Evolutionary conservation across 306 rosid species (phyloP).

Genomic region (Biancaea sappan): DNA sequence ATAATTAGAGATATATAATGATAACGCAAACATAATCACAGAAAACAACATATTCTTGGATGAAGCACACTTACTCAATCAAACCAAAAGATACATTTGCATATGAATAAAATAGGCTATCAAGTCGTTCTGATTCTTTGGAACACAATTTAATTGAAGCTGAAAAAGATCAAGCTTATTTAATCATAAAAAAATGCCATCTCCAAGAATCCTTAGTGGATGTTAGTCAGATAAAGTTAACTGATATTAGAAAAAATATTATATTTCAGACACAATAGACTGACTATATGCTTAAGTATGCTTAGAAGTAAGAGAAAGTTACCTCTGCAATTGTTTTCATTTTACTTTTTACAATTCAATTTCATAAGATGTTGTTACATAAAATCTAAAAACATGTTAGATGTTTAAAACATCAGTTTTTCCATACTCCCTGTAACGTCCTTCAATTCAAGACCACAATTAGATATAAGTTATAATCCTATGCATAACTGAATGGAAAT

Average conservation of each 20-base stretch:
- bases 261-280: neutral
- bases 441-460: too few species aligned
- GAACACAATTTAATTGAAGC: constrained; percentile 85
- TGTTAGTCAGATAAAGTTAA: constrained; percentile 18
- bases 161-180: constrained; percentile 39
- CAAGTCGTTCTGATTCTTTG: constrained; percentile 85
- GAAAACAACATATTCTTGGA: neutral
- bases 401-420: too few species aligned
- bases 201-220: constrained; percentile 3
- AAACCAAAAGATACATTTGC: constrained; percentile 76
- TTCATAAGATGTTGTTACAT: too few species aligned
- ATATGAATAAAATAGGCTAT: constrained; percentile 66
- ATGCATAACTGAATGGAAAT: too few species aligned
- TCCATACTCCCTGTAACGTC: too few species aligned
- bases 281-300: neutral
- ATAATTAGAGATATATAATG: constrained; percentile 8
- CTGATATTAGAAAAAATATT: neutral
- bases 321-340: too few species aligned
- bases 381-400: too few species aligned
- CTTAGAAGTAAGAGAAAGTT: too few species aligned
- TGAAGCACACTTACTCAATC: constrained; percentile 83
- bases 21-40: neutral
- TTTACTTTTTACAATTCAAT: too few species aligned
- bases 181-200: constrained; percentile 17
- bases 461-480: too few species aligned